Evolutionary conservation across 495 filamentous ascomycete species (phyloP).

Genomic region (Staphylotrichum tortipilum): DNA sequence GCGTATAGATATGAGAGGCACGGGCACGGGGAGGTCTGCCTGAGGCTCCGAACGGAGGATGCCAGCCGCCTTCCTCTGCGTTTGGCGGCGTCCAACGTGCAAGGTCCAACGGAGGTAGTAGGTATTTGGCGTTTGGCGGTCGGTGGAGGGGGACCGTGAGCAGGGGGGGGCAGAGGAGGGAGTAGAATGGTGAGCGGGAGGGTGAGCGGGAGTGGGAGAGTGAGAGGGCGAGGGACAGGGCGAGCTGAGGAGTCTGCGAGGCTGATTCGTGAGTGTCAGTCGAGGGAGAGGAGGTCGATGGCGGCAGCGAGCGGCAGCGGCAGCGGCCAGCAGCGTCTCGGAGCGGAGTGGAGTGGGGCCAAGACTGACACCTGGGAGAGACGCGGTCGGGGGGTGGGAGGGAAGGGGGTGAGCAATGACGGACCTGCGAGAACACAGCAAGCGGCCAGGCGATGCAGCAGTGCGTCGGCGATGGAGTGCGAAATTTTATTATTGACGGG

Average conservation of each 20-base stretch:
- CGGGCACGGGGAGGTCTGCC: neutral
- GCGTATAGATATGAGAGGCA: slow-evolving; percentile 1
- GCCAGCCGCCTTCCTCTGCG: neutral
- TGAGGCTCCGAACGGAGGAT: slow-evolving; percentile 1
- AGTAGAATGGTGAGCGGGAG: no score
- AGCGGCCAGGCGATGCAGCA: neutral
- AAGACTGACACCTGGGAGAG: neutral
- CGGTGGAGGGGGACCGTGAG: slow-evolving; percentile 8
- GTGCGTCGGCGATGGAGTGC: neutral
- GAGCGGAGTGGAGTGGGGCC: slow-evolving; percentile 4
- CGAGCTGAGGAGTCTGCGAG: slow-evolving; percentile 3
- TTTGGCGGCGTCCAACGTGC: neutral
- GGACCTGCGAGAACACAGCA: neutral
- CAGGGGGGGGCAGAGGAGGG: slow-evolving; percentile 5
- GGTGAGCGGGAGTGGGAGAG: slow-evolving; percentile 9
- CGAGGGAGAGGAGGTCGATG: no score
- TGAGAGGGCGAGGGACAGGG: slow-evolving; percentile 3
- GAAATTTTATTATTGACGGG: slow-evolving; percentile 6
- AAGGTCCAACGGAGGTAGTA: no score
- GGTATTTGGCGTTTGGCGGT: slow-evolving; percentile 5
- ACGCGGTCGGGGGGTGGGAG: neutral
- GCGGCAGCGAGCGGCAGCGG: no score
- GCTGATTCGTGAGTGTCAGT: slow-evolving; percentile 1
- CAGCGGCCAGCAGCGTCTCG: neutral
- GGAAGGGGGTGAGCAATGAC: neutral